These are phyloP conservation scores for Talaromyces wortmannii DNA, from an alignment of 495 filamentous ascomycete species.

Conservation along the genomic window DNA sequence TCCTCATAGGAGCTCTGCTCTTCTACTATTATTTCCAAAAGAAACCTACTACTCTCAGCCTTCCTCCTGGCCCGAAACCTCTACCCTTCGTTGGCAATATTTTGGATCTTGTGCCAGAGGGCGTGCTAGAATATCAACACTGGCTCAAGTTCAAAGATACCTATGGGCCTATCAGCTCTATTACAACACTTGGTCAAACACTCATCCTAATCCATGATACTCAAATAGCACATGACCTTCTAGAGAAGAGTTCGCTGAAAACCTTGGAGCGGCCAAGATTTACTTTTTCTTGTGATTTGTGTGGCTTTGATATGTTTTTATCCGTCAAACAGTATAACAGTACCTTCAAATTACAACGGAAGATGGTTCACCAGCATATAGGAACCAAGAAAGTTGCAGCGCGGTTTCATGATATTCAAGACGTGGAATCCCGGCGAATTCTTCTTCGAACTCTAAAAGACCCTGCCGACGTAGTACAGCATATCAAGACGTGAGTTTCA, in stretches of 20 bases:
- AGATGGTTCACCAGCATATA: conserved; percentile 22
- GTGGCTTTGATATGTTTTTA: conserved; percentile 3
- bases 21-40: background rate
- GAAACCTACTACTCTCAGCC: background rate
- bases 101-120: conserved; percentile 29
- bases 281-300: conserved; percentile 31
- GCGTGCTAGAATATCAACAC: conserved; percentile 31
- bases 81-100: conserved; percentile 41
- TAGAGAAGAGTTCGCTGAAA: conserved; percentile 37
- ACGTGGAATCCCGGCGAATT: conserved; percentile 29
- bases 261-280: conserved; percentile 33
- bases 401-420: conserved; percentile 26
- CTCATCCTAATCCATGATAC: conserved; percentile 43
- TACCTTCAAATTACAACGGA: conserved; percentile 31
- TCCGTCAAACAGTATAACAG: conserved; percentile 26
- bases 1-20: background rate
- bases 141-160: conserved; percentile 44
- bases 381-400: conserved; percentile 21
- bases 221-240: conserved; percentile 29
- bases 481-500: conserved; percentile 31
- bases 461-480: conserved; percentile 22
- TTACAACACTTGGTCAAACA: conserved; percentile 39
- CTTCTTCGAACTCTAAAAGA: conserved; percentile 29
- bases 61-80: conserved; percentile 40
- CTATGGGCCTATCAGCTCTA: conserved; percentile 46